Evolutionary conservation across 2,329 filamentous ascomycete genomes (phyloP).

Genomic region (Fusarium tupiense): DNA sequence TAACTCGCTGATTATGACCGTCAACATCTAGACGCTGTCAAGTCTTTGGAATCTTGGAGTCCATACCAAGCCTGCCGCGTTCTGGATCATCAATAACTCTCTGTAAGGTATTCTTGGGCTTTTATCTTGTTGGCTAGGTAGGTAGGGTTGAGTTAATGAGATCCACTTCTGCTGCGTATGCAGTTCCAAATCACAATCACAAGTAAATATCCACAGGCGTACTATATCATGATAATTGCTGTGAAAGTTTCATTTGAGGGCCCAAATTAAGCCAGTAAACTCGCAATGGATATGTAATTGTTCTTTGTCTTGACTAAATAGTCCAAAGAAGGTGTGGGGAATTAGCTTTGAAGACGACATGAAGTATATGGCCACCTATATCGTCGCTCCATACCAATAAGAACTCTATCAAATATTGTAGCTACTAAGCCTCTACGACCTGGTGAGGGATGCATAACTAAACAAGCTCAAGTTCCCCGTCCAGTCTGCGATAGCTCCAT

Average conservation of each 20-base stretch:
- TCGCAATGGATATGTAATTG: background rate
- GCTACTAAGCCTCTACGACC: background rate
- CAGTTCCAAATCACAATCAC: constrained; percentile 10
- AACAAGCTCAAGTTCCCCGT: background rate
- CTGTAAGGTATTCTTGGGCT: background rate
- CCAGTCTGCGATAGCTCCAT: background rate
- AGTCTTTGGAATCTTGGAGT: background rate
- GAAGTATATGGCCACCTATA: background rate
- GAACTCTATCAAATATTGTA: background rate
- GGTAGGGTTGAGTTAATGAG: background rate
- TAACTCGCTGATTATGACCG: background rate
- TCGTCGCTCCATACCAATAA: background rate
- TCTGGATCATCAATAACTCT: background rate
- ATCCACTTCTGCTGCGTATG: constrained; percentile 2
- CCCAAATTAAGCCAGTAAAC: background rate
- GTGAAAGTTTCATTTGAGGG: background rate
- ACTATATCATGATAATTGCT: background rate
- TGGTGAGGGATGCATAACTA: background rate
- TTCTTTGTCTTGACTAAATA: background rate
- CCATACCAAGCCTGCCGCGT: background rate
- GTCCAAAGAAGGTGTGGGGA: too few species aligned
- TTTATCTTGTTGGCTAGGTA: background rate
- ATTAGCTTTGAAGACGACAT: background rate
- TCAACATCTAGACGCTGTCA: background rate
- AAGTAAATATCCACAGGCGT: background rate